Conservation (phyloP, 2,329 filamentous ascomycete genomes). For the Aspergillus sojae region DNA sequence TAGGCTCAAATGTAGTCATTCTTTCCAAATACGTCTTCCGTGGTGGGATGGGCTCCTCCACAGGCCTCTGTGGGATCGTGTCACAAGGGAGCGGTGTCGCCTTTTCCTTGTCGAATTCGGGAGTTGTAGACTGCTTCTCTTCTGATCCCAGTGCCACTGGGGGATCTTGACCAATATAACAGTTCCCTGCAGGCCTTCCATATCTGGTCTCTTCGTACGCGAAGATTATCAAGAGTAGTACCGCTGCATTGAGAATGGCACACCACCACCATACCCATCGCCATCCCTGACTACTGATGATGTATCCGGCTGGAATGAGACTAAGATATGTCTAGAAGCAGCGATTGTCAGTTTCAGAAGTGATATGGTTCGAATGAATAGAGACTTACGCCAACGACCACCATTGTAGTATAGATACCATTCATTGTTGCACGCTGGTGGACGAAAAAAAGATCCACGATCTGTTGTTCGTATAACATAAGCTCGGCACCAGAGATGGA, state of each 20-base stretch:
- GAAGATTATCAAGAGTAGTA: conserved; percentile 48
- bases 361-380: not conserved
- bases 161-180: not conserved
- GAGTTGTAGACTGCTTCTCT: not conserved
- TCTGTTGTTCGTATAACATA: not conserved
- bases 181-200: not conserved
- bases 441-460: conserved; percentile 18
- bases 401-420: conserved; percentile 13
- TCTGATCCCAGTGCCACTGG: not conserved
- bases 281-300: conserved; percentile 50
- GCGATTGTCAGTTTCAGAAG: not conserved
- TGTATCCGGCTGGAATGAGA: conserved; percentile 28
- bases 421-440: conserved; percentile 16
- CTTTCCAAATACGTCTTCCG: not conserved
- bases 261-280: conserved; percentile 56
- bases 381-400: conserved; percentile 1
- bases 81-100: not conserved
- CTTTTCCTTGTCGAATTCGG: not conserved
- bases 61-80: not conserved
- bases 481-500: not conserved
- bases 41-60: not conserved
- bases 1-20: not conserved
- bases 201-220: conserved; percentile 50
- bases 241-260: conserved; percentile 44
- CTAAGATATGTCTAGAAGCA: conserved; percentile 8